These are phyloP conservation scores for Scutellaria barbata DNA, from an alignment of 257 asterid genomes.

Conservation along the genomic window DNA sequence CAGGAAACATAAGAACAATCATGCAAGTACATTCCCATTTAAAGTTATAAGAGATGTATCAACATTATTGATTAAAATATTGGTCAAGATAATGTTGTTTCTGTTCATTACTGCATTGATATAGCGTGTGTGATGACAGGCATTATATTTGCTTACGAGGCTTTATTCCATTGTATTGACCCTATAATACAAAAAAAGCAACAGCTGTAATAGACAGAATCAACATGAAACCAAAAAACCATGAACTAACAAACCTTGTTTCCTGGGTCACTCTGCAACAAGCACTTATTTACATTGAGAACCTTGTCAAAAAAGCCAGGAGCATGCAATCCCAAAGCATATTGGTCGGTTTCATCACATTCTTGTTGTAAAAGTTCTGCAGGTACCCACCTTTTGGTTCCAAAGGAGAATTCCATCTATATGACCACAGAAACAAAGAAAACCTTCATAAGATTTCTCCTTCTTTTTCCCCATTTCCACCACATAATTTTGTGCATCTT, in stretches of 20 bases:
- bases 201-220: constrained; percentile 20
- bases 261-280: constrained; percentile 83
- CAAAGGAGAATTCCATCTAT: constrained; percentile 98
- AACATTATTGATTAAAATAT: neutral
- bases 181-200: neutral
- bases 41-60: constrained; percentile 9
- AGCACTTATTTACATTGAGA: constrained; percentile 74
- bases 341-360: constrained; percentile 45
- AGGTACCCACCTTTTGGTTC: constrained; percentile 86
- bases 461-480: constrained; percentile 5
- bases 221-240: neutral
- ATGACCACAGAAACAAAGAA: constrained; percentile 31
- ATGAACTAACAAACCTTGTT: constrained; percentile 59
- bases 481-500: constrained; percentile 23
- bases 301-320: constrained; percentile 97
- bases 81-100: neutral
- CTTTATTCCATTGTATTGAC: constrained; percentile 11
- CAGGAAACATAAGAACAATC: constrained; percentile 6
- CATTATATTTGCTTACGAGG: constrained; percentile 5
- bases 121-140: neutral
- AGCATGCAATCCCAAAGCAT: constrained; percentile 92
- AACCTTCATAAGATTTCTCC: neutral
- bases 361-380: constrained; percentile 60
- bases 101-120: neutral
- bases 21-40: neutral